Evolutionary conservation across 495 filamentous ascomycete species (phyloP).

Genomic region (Xylaria longipes): DNA sequence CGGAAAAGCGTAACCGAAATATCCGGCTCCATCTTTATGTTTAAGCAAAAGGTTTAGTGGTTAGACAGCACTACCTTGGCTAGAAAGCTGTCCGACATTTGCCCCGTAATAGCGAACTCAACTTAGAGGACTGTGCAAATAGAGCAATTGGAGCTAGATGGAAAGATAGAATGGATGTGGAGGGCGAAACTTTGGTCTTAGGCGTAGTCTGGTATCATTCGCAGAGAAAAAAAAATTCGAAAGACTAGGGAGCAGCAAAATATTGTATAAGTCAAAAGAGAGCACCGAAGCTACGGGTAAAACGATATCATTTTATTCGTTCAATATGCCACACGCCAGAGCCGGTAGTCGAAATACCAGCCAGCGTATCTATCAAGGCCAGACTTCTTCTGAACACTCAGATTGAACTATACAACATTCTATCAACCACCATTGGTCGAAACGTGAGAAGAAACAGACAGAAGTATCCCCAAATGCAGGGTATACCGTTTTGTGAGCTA

Average conservation of each 20-base stretch:
- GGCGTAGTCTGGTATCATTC: neutral
- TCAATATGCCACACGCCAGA: neutral
- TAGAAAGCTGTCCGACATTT: neutral
- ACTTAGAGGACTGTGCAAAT: neutral
- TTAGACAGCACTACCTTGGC: neutral
- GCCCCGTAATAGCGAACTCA: neutral
- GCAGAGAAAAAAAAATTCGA: neutral
- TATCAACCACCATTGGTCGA: neutral
- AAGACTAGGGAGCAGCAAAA: neutral
- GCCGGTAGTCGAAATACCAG: neutral
- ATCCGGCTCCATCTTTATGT: neutral
- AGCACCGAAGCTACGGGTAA: neutral
- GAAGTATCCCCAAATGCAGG: neutral
- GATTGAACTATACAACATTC: neutral
- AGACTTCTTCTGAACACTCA: neutral
- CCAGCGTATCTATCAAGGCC: neutral
- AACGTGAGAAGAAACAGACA: neutral
- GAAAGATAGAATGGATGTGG: no score
- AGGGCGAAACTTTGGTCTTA: neutral
- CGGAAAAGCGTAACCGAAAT: slow-evolving; percentile 5
- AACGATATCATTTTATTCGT: neutral
- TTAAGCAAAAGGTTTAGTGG: neutral
- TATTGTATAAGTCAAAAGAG: neutral
- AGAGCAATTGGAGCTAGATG: neutral
- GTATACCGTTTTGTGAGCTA: slow-evolving; percentile 6